Base-by-base conservation (phyloP, 352 stramenopile species). In the Phytopythium boreale region DNA sequence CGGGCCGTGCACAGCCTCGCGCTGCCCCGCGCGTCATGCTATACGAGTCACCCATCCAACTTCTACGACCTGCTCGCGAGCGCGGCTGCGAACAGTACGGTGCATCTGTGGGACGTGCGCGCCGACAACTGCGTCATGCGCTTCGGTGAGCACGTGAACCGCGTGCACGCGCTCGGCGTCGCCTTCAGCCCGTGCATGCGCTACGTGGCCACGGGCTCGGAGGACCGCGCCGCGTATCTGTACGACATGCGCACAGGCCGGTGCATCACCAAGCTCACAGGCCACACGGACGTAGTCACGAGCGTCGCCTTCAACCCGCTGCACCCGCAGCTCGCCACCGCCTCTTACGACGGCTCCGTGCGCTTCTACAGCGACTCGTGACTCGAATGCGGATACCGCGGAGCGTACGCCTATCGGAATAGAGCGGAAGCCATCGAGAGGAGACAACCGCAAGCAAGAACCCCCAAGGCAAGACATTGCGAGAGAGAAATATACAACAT, bases 111-210 rank as follows among this genome's bases (percentile, higher is more conserved):
- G 89, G 89, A 96, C 68, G 83, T 97, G 55, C 83, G 90, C 62
- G 81, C 84, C 27, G 80, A 92, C 67, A 92, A 94, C 43, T 92
- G 84, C 64, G 83, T 94, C 59, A 90, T 95, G 78, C 84, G 77
- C 50, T 94, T 96, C 53, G 68, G 72, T 37, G 84, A 94, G 61
- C 90, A 97, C 66, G 68, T 87, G 20, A 96, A 97, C 71, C 84
- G 87, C 57, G 82, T 93, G 19, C 88, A 97, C 31, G 63, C 69
- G 7, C 58, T 96, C 2, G 82, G 83, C 9, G 67, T 83, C 37
- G 76, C 82, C 17, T 97, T 97, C 63, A 95, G 84, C 55, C 90
- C 89, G 4, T 97, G 90, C 74, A 95, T 96, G 87, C 85, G 90
- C 20, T 97, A 96, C 67, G 74, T 97, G 24, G 88, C 88, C 9